Evolutionary conservation across 305 asterid genomes (phyloP).

Genomic region (Fraxinus nigra): DNA sequence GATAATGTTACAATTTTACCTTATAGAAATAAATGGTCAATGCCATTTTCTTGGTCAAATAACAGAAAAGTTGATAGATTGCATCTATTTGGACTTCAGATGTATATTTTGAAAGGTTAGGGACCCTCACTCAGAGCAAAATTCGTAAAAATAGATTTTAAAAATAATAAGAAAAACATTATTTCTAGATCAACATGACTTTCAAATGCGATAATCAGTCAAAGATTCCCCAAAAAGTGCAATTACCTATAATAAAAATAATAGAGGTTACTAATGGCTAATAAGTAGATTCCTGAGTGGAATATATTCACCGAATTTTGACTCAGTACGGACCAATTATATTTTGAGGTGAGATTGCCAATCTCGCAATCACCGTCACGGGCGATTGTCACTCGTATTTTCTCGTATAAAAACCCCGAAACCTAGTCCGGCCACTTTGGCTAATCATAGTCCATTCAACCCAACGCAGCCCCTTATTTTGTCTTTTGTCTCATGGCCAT

Average conservation of each 20-base stretch:
- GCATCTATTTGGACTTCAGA: no score
- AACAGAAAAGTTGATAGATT: no score
- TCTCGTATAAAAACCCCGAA: conserved; percentile 16
- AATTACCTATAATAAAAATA: background rate
- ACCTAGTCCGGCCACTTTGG: conserved; percentile 29
- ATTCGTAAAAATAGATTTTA: no score
- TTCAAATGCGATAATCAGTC: background rate
- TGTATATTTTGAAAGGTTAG: no score
- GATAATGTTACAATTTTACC: no score
- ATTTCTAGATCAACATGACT: background rate
- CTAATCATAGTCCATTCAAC: conserved; percentile 30
- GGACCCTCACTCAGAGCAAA: no score
- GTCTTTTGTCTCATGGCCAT: conserved; percentile 23
- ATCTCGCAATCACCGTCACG: background rate
- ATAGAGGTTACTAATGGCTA: background rate
- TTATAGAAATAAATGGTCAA: no score
- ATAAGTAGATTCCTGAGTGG: background rate
- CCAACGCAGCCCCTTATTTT: background rate
- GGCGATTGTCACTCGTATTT: background rate
- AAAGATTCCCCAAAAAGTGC: background rate
- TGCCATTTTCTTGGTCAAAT: no score
- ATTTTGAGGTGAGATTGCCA: conserved; percentile 4
- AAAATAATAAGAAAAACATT: no score
- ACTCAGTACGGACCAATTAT: background rate
- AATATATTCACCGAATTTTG: background rate